phyloP scores from a whole-genome alignment of 106 monocot species.

The Dioscorea alata region DNA sequence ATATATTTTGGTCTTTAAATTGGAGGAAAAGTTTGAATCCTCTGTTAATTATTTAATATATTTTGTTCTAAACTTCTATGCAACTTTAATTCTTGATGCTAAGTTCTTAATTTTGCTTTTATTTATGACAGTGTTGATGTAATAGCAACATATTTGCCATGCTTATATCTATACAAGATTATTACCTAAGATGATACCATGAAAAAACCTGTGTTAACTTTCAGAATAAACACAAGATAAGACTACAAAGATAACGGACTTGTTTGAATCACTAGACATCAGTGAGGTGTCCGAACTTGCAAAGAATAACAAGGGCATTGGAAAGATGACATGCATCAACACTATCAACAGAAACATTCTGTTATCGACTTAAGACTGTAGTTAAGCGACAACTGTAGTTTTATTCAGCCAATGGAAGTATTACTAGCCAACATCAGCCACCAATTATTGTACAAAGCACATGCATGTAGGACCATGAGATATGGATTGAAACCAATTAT shows the following conservation, averaged over 20 bases:
- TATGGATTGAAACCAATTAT: conserved; percentile 1
- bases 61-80: too few relatives aligned
- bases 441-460: conserved; percentile 95
- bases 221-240: too few relatives aligned
- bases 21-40: too few relatives aligned
- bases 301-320: conserved; percentile 87
- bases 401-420: background rate
- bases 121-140: too few relatives aligned
- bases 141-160: too few relatives aligned
- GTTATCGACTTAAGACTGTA: background rate
- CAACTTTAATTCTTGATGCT: too few relatives aligned
- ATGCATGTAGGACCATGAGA: conserved; percentile 35
- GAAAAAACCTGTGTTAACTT: too few relatives aligned
- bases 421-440: conserved; percentile 98
- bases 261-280: conserved; percentile 38
- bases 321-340: conserved; percentile 82
- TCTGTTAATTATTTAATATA: too few relatives aligned
- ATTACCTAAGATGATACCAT: background rate
- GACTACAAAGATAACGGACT: too few relatives aligned
- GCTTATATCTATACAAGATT: too few relatives aligned
- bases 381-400: background rate
- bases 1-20: too few relatives aligned
- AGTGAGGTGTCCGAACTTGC: conserved; percentile 42
- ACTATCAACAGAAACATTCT: conserved; percentile 31
- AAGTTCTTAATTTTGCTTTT: too few relatives aligned